Conservation (phyloP, 495 filamentous ascomycete species). For the Tetracladium setigerum region DNA sequence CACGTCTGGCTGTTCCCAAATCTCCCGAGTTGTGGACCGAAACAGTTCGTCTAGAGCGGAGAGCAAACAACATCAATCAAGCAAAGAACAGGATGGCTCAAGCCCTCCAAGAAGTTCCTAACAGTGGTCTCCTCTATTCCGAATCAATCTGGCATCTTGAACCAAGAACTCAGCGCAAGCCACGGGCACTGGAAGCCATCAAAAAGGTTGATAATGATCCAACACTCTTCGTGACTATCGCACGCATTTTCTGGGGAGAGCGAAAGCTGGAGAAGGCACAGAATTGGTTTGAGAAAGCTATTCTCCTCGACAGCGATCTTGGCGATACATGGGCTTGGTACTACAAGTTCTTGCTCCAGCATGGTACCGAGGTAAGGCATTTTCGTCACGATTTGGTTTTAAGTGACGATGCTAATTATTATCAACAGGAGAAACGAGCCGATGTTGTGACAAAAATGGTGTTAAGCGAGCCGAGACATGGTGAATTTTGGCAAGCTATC, state of each 20-base stretch:
- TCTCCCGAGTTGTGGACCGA: slow-evolving; percentile 82
- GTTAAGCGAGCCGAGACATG: slow-evolving; percentile 76
- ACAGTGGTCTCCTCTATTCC: slow-evolving; percentile 82
- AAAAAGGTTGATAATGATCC: slow-evolving; percentile 94
- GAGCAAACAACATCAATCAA: slow-evolving; percentile 74
- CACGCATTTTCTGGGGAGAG: slow-evolving; percentile 49
- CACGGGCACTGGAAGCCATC: slow-evolving; percentile 84
- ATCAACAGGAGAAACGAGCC: slow-evolving; percentile 63
- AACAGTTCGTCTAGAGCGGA: slow-evolving; percentile 81
- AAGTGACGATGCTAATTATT: slow-evolving; percentile 3
- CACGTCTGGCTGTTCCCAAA: slow-evolving; percentile 78
- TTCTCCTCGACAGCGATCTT: slow-evolving; percentile 72
- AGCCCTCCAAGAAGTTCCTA: slow-evolving; percentile 84
- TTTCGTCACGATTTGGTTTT: not conserved
- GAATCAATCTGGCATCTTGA: slow-evolving; percentile 95
- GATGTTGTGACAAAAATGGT: slow-evolving; percentile 73
- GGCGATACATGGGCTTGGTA: slow-evolving; percentile 99
- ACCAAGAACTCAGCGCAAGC: slow-evolving; percentile 80
- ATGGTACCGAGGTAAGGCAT: slow-evolving; percentile 63
- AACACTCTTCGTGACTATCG: slow-evolving; percentile 59
- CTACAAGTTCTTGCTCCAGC: slow-evolving; percentile 82
- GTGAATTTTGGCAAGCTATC: slow-evolving; percentile 83
- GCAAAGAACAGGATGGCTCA: slow-evolving; percentile 88
- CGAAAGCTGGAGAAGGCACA: slow-evolving; percentile 82
- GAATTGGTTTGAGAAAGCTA: slow-evolving; percentile 95